These are phyloP conservation scores for Bauhinia variegata DNA, from an alignment of 306 rosid genomes.

Conservation along the genomic window DNA sequence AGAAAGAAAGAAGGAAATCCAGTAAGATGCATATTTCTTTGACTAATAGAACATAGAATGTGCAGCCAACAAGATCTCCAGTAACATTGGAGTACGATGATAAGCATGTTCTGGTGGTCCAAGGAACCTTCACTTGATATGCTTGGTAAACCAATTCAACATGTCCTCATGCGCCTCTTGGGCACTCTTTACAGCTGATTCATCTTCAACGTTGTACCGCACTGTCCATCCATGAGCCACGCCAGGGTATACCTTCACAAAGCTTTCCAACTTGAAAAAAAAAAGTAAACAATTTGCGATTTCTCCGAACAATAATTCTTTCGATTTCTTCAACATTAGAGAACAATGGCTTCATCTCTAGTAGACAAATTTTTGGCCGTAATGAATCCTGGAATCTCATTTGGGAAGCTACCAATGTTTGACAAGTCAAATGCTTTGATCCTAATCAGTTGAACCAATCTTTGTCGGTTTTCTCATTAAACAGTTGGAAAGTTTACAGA, in stretches of 20 bases:
- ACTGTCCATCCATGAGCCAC: conserved; percentile 69
- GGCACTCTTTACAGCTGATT: conserved; percentile 53
- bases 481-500: neutral
- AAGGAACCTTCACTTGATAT: conserved; percentile 44
- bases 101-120: neutral
- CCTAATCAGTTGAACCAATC: too few relatives aligned
- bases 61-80: neutral
- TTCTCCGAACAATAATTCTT: neutral
- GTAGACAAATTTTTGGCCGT: neutral
- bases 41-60: too few relatives aligned
- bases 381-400: neutral
- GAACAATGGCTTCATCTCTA: neutral
- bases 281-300: conserved; percentile 2
- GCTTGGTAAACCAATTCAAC: conserved; percentile 63
- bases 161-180: conserved; percentile 68
- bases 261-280: conserved; percentile 49
- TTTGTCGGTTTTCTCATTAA: neutral
- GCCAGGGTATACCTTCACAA: conserved; percentile 63
- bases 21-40: too few relatives aligned
- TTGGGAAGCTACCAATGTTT: too few relatives aligned
- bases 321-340: neutral
- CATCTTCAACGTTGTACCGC: conserved; percentile 54
- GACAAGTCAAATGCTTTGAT: too few relatives aligned
- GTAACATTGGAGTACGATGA: neutral
- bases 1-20: too few relatives aligned